phyloP scores from a whole-genome alignment of 2,329 filamentous ascomycete species.

The Eutypa lata region DNA sequence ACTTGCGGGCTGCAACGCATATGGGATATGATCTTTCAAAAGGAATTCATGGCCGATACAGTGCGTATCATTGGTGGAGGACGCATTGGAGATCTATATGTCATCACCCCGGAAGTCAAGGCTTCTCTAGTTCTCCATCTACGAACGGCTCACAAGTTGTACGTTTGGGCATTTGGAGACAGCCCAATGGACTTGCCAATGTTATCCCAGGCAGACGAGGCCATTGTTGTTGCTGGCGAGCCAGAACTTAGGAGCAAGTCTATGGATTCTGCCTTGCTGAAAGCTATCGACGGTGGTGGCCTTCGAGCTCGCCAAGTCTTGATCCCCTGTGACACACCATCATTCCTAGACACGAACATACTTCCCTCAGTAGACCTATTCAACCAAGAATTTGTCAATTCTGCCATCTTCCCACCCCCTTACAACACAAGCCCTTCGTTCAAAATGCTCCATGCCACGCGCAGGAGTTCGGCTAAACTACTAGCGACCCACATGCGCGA shows the following conservation, averaged over 20 bases:
- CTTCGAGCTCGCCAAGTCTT: slow-evolving; percentile 45
- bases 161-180: slow-evolving; percentile 59
- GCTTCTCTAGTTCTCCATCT: slow-evolving; percentile 42
- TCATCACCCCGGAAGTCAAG: slow-evolving; percentile 52
- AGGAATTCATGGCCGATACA: slow-evolving; percentile 33
- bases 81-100: slow-evolving; percentile 40
- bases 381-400: slow-evolving; percentile 18
- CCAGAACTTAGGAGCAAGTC: slow-evolving; percentile 42
- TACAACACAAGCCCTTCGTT: neutral
- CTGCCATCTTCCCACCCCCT: slow-evolving; percentile 10
- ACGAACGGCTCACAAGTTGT: slow-evolving; percentile 25
- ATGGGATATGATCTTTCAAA: slow-evolving; percentile 53
- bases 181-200: slow-evolving; percentile 57
- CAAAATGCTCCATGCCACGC: slow-evolving; percentile 43
- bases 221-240: slow-evolving; percentile 54
- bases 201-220: slow-evolving; percentile 49
- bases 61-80: slow-evolving; percentile 53
- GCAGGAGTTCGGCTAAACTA: slow-evolving; percentile 42
- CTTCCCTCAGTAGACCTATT: slow-evolving; percentile 41
- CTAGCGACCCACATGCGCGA: slow-evolving; percentile 54
- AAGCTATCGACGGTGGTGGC: slow-evolving; percentile 36
- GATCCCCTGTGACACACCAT: slow-evolving; percentile 35
- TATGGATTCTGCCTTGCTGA: slow-evolving; percentile 46
- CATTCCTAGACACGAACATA: slow-evolving; percentile 37
- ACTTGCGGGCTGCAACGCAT: slow-evolving; percentile 52